Base-by-base conservation (phyloP, 768 basidiomycete genomes). In the Lactifluus rugatus region DNA sequence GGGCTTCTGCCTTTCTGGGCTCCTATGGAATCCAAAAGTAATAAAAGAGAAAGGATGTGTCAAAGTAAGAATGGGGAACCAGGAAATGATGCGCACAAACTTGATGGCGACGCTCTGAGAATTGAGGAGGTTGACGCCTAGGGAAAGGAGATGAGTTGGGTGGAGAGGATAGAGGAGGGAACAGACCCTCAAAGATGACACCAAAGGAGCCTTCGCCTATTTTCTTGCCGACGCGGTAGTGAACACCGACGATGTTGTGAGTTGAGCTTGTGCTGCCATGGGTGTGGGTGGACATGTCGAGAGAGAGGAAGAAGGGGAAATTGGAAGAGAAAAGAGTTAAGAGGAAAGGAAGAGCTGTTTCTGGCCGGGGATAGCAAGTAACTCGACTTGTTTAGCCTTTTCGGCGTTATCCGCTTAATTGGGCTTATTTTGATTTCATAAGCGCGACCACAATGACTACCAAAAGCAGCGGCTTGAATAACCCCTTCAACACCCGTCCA, bases 41-140 rank as follows among this genome's bases (percentile, higher is more conserved):
- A 34, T 10, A 25, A 58, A 62, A 23, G 17, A n/a, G 45, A 48
- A 13, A 23, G 21, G 48, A 1, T 32, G 28, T 14, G 37, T 32
- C 1, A 37, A 34, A n/a, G 62, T 21, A 16, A 34, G 26, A 21
- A 57, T 52, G 45, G 19, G 65, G 44, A 62, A 36, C 56, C 56
- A 28, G 45, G 57, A 57, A 56, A 60, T 26, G 36, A 44, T 52
- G 16, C 94, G 74, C 69, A 98, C 96, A 82, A 99, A 99, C 79
- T 99, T 99, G 84, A 99, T 98, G 63, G 96, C 96, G 61, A 98
- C 95, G 10, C 93, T 94, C 76, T 95, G 93, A 3, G 89, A 93
- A 78, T 99, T 99, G 75, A 98, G 84, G 32, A 99, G 78, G 70
- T 99, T 99, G 8, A 93, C 95, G 26, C 95, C 95, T 97, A 68